A percentile compares a stretch with the other conserved stretches of the same genome.
These are phyloP conservation scores for Cornus florida DNA, from an alignment of 148 eudicot genomes.

Conservation along the genomic window DNA sequence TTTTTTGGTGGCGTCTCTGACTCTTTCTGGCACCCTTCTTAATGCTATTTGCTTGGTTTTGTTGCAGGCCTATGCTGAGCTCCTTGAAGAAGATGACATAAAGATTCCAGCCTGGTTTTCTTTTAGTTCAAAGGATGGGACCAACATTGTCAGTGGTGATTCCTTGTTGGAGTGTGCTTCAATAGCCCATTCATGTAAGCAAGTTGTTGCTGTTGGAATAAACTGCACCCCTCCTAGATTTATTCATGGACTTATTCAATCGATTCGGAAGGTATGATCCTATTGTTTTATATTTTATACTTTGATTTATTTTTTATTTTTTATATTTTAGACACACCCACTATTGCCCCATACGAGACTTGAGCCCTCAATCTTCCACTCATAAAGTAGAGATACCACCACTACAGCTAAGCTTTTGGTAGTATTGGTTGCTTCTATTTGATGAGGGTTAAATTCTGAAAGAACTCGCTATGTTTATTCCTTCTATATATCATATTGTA, in stretches of 20 bases:
- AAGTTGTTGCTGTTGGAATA: constrained; percentile 65
- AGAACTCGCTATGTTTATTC: background rate
- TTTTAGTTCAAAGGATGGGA: constrained; percentile 52
- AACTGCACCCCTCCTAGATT: constrained; percentile 72
- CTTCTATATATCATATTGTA: background rate
- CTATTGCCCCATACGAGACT: no score
- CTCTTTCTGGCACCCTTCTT: no score
- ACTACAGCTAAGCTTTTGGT: no score
- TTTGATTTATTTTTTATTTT: no score
- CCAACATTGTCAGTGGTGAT: constrained; percentile 54
- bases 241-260: constrained; percentile 43
- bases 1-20: no score
- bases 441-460: background rate
- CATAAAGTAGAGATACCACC: no score
- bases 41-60: background rate
- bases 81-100: constrained; percentile 62
- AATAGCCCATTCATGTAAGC: constrained; percentile 47
- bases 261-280: constrained; percentile 43
- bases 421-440: no score
- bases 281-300: background rate
- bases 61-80: constrained; percentile 60
- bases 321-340: no score
- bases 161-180: constrained; percentile 54
- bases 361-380: no score
- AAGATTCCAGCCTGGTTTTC: constrained; percentile 72